Evolutionary conservation across 2,329 filamentous ascomycete genomes (phyloP).

Genomic region (Verticillium zaregamsianum): DNA sequence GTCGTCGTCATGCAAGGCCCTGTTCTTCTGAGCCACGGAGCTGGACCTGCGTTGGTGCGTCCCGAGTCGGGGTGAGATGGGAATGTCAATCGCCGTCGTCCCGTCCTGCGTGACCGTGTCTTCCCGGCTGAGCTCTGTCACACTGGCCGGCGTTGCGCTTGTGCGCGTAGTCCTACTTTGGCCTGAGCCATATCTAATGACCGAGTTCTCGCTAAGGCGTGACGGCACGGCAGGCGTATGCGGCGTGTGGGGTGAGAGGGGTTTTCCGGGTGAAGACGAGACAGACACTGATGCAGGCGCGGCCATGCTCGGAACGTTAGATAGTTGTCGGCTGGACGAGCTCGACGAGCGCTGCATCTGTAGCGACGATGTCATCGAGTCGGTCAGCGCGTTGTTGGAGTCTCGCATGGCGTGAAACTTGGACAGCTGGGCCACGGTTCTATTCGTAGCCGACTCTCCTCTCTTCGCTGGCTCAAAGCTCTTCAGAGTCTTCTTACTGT

Average conservation of each 20-base stretch:
- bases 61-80: conserved; percentile 60
- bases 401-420: conserved; percentile 88
- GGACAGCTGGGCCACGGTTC: conserved; percentile 73
- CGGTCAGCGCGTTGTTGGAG: conserved; percentile 81
- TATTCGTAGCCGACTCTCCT: conserved; percentile 66
- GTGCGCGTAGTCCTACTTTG: conserved; percentile 20
- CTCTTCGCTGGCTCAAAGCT: conserved; percentile 68
- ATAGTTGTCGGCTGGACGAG: conserved; percentile 60
- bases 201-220: conserved; percentile 85
- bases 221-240: conserved; percentile 93
- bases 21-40: conserved; percentile 63
- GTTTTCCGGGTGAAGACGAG: conserved; percentile 86
- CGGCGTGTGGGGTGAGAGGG: conserved; percentile 82
- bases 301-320: conserved; percentile 59
- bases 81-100: conserved; percentile 68
- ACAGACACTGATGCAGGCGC: conserved; percentile 76
- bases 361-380: conserved; percentile 88
- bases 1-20: conserved; percentile 51
- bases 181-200: conserved; percentile 58
- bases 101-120: conserved; percentile 43
- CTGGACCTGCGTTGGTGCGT: conserved; percentile 59
- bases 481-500: conserved; percentile 80
- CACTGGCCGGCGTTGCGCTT: conserved; percentile 19
- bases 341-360: conserved; percentile 79
- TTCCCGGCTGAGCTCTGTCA: conserved; percentile 27